These are phyloP conservation scores for Cordyceps sp. DNA, from an alignment of 2,329 filamentous ascomycete species.

Conservation along the genomic window DNA sequence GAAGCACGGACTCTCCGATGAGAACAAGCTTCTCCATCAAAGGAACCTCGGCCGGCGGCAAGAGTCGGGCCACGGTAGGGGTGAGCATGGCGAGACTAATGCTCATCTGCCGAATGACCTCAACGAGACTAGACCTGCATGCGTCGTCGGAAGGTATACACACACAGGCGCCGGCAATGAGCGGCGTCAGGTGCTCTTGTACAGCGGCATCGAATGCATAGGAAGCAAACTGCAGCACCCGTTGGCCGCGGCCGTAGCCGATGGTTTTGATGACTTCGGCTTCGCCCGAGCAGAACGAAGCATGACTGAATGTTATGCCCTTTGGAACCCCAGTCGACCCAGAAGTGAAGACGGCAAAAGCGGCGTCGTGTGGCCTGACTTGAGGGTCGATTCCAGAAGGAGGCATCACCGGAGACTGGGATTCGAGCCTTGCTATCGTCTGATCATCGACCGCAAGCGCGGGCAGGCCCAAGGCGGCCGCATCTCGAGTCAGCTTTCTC, in stretches of 20 bases:
- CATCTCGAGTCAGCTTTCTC: not conserved
- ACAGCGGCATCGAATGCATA: conserved; percentile 39
- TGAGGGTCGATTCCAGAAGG: no score
- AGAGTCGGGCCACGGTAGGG: conserved; percentile 29
- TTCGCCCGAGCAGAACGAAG: conserved; percentile 6
- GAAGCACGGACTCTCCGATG: not conserved
- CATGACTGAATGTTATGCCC: conserved; percentile 2
- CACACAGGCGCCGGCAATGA: conserved; percentile 31
- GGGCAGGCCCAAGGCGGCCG: not conserved
- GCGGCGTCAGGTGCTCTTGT: conserved; percentile 32
- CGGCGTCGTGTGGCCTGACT: not conserved
- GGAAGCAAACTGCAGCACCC: conserved; percentile 28
- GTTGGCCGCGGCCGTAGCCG: conserved; percentile 21
- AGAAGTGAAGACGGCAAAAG: not conserved
- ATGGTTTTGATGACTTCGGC: conserved; percentile 10
- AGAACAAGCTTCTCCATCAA: conserved; percentile 26
- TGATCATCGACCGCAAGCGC: not conserved
- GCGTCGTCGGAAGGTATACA: conserved; percentile 38
- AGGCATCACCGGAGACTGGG: no score
- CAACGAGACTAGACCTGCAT: conserved; percentile 31
- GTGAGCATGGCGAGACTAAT: conserved; percentile 33
- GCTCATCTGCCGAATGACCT: conserved; percentile 23
- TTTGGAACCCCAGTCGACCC: not conserved
- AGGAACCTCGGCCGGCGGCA: conserved; percentile 26
- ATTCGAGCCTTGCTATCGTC: not conserved